Conservation (phyloP, 2,329 filamentous ascomycete genomes). For the Trichoderma atroviride region DNA sequence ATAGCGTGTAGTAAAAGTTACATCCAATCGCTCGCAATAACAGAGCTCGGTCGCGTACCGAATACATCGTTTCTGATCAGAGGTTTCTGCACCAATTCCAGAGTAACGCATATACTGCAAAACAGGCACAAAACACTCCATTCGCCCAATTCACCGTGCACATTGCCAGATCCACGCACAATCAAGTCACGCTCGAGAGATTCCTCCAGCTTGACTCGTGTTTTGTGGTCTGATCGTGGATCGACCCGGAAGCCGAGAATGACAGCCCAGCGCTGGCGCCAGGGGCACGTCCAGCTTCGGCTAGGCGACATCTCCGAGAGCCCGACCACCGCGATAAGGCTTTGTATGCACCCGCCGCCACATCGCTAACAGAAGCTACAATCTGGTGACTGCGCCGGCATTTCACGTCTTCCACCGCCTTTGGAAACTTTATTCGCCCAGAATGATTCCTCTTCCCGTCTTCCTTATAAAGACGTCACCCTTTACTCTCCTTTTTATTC, state of each 20-base stretch:
- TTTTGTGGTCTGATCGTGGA: constrained; percentile 21
- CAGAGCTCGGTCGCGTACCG: neutral
- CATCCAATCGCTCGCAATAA: fast-evolving
- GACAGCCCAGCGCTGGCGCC: neutral
- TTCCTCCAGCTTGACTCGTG: constrained; percentile 5
- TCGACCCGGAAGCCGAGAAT: neutral
- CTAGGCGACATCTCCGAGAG: constrained; percentile 16
- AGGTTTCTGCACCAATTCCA: neutral
- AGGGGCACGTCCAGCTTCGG: constrained; percentile 13
- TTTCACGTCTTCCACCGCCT: constrained; percentile 11
- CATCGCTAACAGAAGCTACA: neutral
- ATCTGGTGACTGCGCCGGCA: neutral
- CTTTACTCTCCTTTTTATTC: constrained; percentile 20
- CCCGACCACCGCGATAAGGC: constrained; percentile 9
- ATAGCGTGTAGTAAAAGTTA: neutral
- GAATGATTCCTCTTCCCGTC: neutral
- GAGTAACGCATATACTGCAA: neutral
- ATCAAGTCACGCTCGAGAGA: neutral
- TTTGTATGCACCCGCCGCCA: constrained; percentile 5
- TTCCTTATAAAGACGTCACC: constrained; percentile 3
- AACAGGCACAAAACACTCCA: neutral
- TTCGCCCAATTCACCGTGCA: neutral
- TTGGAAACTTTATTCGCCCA: constrained; percentile 1
- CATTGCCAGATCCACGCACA: neutral
- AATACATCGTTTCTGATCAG: neutral